Base-by-base conservation (phyloP, 2,329 filamentous ascomycete species). In the Mollisiaceae sp. region DNA sequence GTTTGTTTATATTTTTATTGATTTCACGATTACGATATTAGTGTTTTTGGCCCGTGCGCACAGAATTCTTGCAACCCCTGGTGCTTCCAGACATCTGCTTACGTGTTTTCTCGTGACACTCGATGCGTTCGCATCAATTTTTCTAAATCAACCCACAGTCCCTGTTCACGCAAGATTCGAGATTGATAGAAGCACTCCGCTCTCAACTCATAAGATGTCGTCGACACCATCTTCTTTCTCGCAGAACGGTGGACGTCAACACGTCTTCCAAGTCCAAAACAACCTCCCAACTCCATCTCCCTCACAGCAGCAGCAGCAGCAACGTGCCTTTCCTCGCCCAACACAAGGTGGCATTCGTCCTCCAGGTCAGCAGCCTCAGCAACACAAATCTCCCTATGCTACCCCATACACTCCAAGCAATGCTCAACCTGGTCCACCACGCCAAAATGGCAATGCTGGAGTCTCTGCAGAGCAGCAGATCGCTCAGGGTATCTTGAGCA, bases 401-500 rank as follows among this genome's bases (percentile, higher is more conserved):
- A 75, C 72, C 6, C 74, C 73, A 39, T 75, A 75, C 59, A 67
- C 73, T 14, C 66, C 69, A n/a, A 72, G 65, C 62, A 71, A 70
- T 66, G 63, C 65, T 18, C 71, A 70, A 59, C 59, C 67, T 24
- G 67, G 63, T 36, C 60, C 67, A 14, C 59, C 71, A 20, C 65
- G 73, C 47, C 70, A 72, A 55, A 73, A 73, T 71, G 69, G 67
- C 35, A 68, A 63, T 55, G 65, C 57, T 52, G 69, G 69, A 60
- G 69, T 73, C 14, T 75, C 74, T 56, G 74, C 74, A 56, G 74
- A 76, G 61, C 74, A 75, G 65, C 74, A 76, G 67, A 76, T 76
- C 68, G 74, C 74, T 27, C 73, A 75, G 65, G 74, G 74, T 50
- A 68, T 75, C 64, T 67, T 76, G 68, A 73, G 73, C 59, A 73